Base-by-base conservation (phyloP, 805 yeast species). In the Candida glaebosa region DNA sequence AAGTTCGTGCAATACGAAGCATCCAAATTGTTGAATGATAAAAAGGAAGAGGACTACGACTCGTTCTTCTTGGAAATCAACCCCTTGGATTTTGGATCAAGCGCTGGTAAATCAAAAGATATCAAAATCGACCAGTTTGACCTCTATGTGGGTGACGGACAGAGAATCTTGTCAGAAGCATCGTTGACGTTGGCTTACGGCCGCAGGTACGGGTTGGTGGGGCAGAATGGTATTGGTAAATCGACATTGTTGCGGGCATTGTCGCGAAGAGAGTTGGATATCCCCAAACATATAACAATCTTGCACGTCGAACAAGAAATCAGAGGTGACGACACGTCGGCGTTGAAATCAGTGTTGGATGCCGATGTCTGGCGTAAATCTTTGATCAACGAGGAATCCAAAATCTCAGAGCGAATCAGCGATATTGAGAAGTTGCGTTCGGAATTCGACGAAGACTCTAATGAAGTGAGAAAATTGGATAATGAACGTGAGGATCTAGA, bases 361-460 rank as follows among this genome's bases (percentile, higher is more conserved):
- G 99, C 99, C 1, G 99, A 93, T 69, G 99, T 93, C 32, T 93
- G 99, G 99, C 78, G 99, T 63, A 93, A 95, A 65, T 88, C 84
- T 52, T 69, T 93, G 41, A 60, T 93, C 25, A 67, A 69, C 36
- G 98, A 93, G 61, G 95, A 90, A 63, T 57, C 64, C 26, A 81
- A 81, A 57, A 81, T 84, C 43, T 79, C 81, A 45, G 87, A 81
- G 46, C 76, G 96, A 59, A 69, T 93, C 24, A 70, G 65, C 30
- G 95, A 85, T 52, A 82, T 93, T 46, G 93, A 87, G 46, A 65
- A 58, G 14, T 74, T 88, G 53, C 76, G 84, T 52, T 59, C 62
- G 5, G 86, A 84, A 54, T 87, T 87, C 46, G 90, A 84, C 25
- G 89, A 83, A 34, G 89, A 82, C 51, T 79, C 88, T 34, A 65